Evolutionary conservation across 768 basidiomycete species (phyloP), one percentile per base, ranked within the genome.

Genomic region (Trametes sanguinea): DNA sequence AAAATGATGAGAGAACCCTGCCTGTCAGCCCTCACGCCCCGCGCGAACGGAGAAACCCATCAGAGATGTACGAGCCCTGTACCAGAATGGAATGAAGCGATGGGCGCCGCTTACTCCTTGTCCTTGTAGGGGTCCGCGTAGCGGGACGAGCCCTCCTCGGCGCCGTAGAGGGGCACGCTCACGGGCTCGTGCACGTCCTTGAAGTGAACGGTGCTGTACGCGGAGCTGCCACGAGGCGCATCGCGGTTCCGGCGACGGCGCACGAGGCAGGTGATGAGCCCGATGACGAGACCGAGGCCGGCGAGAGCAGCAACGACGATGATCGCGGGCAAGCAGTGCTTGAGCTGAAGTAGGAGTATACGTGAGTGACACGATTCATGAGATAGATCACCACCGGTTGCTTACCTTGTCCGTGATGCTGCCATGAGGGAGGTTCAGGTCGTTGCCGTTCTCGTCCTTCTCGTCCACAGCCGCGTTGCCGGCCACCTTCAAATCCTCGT

Each of bases 71-170:
- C 27, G 6, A 48, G 9, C 47, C 22, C 29, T 29, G 29, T 33
- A 9, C 10, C 13, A 32, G 29, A 32, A 27, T 8, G 9, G 5
- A 27, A 11, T 37, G 51, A n/a, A 17, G n/a, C 6, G 3, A 7
- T 5, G 14, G 32, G 16, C 37, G 17, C 35, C 50, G 48, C 4
- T 52, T 45, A 58, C 46, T 52, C 43, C 51, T 63, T 48, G 63
- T 66, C 65, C 35, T 50, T 46, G 54, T 66, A 66, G 6, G 65
- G 65, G 29, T 66, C 65, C 4, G 65, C 16, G 54, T 66, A 66
- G 44, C 57, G 65, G n/a, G 61, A 57, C 44, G 16, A 13, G 54
- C 65, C 65, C 37, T 60, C 65, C 46, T 66, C 65, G 30, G 61
- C 65, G 46, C 58, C 61, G 51, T 66, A 62, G 2, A 66, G 50